These are phyloP conservation scores for Calocera cornea DNA, from an alignment of 768 basidiomycete species.

Conservation along the genomic window DNA sequence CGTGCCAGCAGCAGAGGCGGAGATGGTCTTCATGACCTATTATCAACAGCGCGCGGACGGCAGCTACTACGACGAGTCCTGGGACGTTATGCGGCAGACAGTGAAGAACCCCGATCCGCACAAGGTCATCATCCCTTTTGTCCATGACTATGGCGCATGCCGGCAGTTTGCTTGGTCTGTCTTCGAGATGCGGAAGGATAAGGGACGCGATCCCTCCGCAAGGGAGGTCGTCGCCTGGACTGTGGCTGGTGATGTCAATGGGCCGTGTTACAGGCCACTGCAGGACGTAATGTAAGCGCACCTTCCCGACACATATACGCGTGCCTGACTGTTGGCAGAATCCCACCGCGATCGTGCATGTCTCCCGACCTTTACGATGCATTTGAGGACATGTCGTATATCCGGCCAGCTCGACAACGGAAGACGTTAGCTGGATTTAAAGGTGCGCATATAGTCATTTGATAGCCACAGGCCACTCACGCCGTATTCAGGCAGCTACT, in stretches of 20 bases:
- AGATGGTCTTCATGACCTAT: conserved; percentile 22
- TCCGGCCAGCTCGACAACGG: conserved; percentile 20
- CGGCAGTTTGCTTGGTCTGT: conserved; percentile 23
- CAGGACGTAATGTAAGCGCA: conserved; percentile 20
- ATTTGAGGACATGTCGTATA: conserved; percentile 17
- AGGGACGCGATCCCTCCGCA: conserved; percentile 6
- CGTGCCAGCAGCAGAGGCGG: conserved; percentile 23
- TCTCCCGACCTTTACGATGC: conserved; percentile 17
- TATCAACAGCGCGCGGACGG: conserved; percentile 19
- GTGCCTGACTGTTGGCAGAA: too few relatives aligned
- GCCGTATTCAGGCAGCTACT: conserved; percentile 17
- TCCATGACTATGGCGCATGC: conserved; percentile 27
- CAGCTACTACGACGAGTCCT: conserved; percentile 16
- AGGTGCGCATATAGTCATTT: conserved; percentile 9
- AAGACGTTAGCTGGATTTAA: conserved; percentile 20
- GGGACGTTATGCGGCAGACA: conserved; percentile 15
- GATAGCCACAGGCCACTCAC: too few relatives aligned
- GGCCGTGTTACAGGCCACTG: conserved; percentile 25
- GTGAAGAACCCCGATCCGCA: conserved; percentile 17
- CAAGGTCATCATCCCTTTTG: conserved; percentile 18
- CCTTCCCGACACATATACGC: conserved; percentile 11
- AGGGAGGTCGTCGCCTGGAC: conserved; percentile 19
- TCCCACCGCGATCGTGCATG: conserved; percentile 22
- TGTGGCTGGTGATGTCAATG: conserved; percentile 25
- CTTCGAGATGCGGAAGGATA: conserved; percentile 11